phyloP scores from a whole-genome alignment of 2,329 filamentous ascomycete genomes.

The Immersiporthe knoxdaviesiana region DNA sequence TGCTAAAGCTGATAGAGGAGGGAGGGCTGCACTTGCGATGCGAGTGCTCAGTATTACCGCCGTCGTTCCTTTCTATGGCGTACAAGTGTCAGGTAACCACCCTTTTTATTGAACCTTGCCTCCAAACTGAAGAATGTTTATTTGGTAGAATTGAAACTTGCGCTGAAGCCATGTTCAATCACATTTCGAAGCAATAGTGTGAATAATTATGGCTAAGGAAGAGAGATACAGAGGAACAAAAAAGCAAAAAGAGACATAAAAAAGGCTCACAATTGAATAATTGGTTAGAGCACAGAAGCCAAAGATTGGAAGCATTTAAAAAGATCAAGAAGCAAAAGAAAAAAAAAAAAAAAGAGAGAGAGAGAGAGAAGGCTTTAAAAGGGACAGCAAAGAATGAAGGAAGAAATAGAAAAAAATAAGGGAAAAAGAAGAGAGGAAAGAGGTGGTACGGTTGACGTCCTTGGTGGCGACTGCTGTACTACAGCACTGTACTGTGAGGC shows the following conservation, averaged over 20 bases:
- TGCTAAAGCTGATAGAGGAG: neutral
- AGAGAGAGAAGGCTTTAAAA: neutral
- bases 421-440: neutral
- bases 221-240: neutral
- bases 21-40: neutral
- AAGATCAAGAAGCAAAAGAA: neutral
- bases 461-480: neutral
- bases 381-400: no score
- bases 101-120: no score
- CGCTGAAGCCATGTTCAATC: neutral
- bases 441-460: neutral
- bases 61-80: neutral
- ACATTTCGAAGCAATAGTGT: neutral
- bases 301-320: neutral
- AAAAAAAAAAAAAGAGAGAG: neutral
- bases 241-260: no score
- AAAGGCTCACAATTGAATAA: no score
- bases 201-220: neutral
- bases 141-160: no score
- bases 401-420: no score
- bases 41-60: neutral
- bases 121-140: no score
- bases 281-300: no score
- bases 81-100: neutral
- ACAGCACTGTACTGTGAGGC: neutral